These are phyloP conservation scores for Diaporthe citrichinensis DNA, from an alignment of 2,329 filamentous ascomycete species.

Conservation along the genomic window DNA sequence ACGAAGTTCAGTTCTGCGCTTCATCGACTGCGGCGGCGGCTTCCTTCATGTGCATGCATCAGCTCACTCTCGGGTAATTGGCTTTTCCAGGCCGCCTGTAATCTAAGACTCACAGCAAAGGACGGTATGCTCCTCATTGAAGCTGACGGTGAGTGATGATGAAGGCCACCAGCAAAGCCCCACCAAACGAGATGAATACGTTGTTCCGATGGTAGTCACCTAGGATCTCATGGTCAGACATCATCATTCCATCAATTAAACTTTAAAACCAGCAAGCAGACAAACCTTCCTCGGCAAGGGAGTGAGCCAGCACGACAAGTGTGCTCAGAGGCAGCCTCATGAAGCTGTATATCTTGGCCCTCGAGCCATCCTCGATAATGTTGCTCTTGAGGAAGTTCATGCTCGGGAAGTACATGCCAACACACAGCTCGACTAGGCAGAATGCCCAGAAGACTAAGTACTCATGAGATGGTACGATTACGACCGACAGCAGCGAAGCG, in stretches of 20 bases:
- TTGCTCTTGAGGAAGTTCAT: conserved; percentile 69
- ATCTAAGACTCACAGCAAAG: background rate
- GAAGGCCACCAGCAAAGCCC: conserved; percentile 35
- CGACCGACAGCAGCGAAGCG: conserved; percentile 56
- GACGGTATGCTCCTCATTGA: background rate
- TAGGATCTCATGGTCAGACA: conserved; percentile 16
- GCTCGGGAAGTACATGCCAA: conserved; percentile 71
- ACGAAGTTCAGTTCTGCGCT: background rate
- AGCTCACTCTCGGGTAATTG: background rate
- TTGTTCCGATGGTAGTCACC: conserved; percentile 49
- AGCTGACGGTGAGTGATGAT: background rate
- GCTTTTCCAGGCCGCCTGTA: background rate
- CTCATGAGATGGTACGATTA: conserved; percentile 57
- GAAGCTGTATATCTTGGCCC: conserved; percentile 69
- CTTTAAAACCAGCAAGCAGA: background rate
- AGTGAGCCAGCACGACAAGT: conserved; percentile 64
- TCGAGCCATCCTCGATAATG: conserved; percentile 65
- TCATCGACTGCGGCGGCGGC: background rate
- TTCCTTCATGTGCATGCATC: background rate
- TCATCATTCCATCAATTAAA: background rate
- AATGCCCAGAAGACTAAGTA: conserved; percentile 67
- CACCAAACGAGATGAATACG: conserved; percentile 46
- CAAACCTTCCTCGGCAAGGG: conserved; percentile 60
- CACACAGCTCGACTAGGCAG: conserved; percentile 69
- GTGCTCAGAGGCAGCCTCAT: conserved; percentile 70